phyloP scores from a whole-genome alignment of 2,329 filamentous ascomycete species.

The Colletotrichum liaoningense region DNA sequence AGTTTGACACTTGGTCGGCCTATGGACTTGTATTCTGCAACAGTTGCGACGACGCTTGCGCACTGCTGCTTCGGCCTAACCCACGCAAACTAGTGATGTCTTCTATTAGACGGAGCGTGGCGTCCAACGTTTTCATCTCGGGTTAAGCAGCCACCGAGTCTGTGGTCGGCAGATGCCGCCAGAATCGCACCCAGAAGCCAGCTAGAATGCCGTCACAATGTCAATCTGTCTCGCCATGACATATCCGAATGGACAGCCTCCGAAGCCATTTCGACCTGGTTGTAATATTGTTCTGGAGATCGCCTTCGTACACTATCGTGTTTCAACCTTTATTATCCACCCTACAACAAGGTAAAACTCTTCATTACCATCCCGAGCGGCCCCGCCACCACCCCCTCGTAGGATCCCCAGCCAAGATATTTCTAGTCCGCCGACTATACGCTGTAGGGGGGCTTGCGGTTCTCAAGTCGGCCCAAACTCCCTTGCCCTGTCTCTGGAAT shows the following conservation, averaged over 20 bases:
- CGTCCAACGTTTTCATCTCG: slow-evolving; percentile 24
- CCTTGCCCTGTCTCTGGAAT: slow-evolving; percentile 18
- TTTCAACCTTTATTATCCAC: slow-evolving; percentile 27
- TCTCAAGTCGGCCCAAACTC: slow-evolving; percentile 12
- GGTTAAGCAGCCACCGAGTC: not conserved
- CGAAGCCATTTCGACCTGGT: not conserved
- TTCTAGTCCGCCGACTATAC: not conserved
- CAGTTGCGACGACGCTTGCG: slow-evolving; percentile 26
- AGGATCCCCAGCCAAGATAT: slow-evolving; percentile 18
- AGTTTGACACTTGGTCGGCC: slow-evolving; percentile 4
- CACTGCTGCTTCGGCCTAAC: not conserved
- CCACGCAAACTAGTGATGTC: slow-evolving; percentile 9
- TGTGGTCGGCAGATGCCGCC: slow-evolving; percentile 20
- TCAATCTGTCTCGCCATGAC: slow-evolving; percentile 14
- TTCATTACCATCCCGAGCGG: slow-evolving; percentile 12
- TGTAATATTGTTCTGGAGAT: slow-evolving; percentile 1
- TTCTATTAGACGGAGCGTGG: slow-evolving; percentile 11
- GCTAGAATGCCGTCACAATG: slow-evolving; percentile 25
- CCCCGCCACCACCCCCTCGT: slow-evolving; percentile 7
- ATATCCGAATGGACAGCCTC: not conserved
- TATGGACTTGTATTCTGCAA: not conserved
- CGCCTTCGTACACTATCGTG: slow-evolving; percentile 13
- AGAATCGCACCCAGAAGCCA: slow-evolving; percentile 13
- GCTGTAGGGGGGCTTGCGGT: slow-evolving; percentile 5
- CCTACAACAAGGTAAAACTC: slow-evolving; percentile 23